Conservation (phyloP, 805 yeast species). For the Ogataea trehalophila region DNA sequence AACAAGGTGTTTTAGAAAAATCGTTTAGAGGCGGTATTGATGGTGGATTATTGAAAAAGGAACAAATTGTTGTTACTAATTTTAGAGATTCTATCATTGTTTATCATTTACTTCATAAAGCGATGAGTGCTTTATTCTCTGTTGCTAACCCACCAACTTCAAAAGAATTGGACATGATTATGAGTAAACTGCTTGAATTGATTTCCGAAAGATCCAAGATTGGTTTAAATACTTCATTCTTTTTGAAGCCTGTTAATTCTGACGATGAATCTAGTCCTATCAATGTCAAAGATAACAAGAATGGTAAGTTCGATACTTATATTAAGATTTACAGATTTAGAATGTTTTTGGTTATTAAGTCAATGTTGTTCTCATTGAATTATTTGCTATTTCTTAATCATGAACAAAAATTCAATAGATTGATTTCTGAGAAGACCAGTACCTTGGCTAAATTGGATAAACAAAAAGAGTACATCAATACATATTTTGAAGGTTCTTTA, state of each 20-base stretch:
- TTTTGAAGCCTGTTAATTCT: constrained; percentile 12
- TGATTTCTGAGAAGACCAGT: constrained; percentile 27
- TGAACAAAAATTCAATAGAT: constrained; percentile 32
- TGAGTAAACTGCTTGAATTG: constrained; percentile 26
- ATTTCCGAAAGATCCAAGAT: constrained; percentile 27
- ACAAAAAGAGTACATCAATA: constrained; percentile 28
- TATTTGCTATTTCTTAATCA: constrained; percentile 39
- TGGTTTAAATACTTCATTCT: constrained; percentile 22
- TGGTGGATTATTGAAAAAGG: constrained; percentile 27
- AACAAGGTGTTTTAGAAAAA: constrained; percentile 31
- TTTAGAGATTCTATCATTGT: constrained; percentile 43
- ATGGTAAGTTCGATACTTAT: constrained; percentile 16
- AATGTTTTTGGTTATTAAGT: constrained; percentile 35
- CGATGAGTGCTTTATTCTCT: constrained; percentile 34
- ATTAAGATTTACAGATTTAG: constrained; percentile 29
- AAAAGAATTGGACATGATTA: constrained; percentile 26
- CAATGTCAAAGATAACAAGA: constrained; percentile 13
- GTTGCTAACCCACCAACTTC: constrained; percentile 33
- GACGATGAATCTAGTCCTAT: constrained; percentile 5
- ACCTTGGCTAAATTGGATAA: constrained; percentile 27
- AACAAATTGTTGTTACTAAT: constrained; percentile 43
- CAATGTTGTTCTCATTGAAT: constrained; percentile 46
- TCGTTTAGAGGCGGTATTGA: constrained; percentile 25
- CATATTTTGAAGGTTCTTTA: constrained; percentile 32
- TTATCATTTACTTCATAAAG: constrained; percentile 38